These are phyloP conservation scores for Dacryopinax primogenitus DNA, from an alignment of 768 basidiomycete genomes.

Conservation along the genomic window DNA sequence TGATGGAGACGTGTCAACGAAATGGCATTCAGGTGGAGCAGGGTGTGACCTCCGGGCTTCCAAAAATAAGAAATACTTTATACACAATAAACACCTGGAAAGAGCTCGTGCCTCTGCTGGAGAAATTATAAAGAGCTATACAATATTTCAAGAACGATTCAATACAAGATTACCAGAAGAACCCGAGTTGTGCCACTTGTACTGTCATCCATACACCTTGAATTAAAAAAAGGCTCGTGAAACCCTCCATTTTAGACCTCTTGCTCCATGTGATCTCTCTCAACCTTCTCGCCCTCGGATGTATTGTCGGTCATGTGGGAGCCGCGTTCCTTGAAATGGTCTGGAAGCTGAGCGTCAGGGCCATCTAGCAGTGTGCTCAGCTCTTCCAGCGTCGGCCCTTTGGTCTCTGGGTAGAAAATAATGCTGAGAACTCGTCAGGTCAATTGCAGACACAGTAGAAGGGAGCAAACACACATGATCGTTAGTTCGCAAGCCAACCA, in stretches of 20 bases:
- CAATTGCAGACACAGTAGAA: background rate
- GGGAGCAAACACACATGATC: background rate
- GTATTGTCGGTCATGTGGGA: background rate
- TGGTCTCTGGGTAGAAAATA: background rate
- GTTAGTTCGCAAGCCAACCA: background rate
- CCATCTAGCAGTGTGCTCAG: slow-evolving; percentile 7
- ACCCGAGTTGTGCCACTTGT: background rate
- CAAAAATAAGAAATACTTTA: background rate
- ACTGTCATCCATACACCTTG: background rate
- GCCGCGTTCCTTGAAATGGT: background rate
- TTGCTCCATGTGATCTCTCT: background rate
- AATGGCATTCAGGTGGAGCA: background rate
- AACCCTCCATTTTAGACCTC: background rate
- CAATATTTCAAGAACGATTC: too few species aligned
- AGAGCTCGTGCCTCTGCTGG: background rate
- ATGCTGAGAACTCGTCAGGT: background rate
- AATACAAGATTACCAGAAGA: too few species aligned
- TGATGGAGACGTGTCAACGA: background rate
- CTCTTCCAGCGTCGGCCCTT: background rate
- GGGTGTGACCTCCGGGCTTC: background rate
- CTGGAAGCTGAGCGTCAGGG: background rate
- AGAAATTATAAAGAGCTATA: background rate
- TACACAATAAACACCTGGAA: background rate
- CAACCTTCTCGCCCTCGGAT: background rate
- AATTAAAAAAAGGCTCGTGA: background rate